phyloP scores from a whole-genome alignment of 805 yeast species.

The Brettanomyces custersianus region DNA sequence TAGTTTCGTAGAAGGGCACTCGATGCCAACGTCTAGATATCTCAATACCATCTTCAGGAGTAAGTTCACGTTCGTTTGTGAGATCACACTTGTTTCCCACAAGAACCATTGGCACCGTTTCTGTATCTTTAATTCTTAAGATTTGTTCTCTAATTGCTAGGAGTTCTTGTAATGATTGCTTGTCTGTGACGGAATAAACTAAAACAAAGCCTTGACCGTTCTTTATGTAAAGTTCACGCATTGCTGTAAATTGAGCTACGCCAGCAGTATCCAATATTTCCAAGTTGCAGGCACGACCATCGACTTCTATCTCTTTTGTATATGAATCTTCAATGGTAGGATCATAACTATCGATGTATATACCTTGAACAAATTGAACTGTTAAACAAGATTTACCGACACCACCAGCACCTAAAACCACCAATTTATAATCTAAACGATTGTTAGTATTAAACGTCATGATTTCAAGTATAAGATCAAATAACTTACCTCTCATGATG shows the following conservation, averaged over 20 bases:
- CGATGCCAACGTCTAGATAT: slow-evolving; percentile 82
- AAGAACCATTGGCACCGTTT: slow-evolving; percentile 77
- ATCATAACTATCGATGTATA: slow-evolving; percentile 84
- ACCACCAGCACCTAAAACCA: slow-evolving; percentile 94
- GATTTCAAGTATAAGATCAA: no score
- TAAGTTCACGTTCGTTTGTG: slow-evolving; percentile 60
- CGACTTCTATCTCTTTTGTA: slow-evolving; percentile 79
- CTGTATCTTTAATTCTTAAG: slow-evolving; percentile 67
- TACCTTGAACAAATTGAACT: slow-evolving; percentile 86
- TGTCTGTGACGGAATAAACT: slow-evolving; percentile 53
- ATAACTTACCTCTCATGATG: slow-evolving; percentile 2
- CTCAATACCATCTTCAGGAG: slow-evolving; percentile 74
- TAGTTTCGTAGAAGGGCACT: slow-evolving; percentile 87
- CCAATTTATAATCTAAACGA: slow-evolving; percentile 68
- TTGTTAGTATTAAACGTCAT: slow-evolving; percentile 5
- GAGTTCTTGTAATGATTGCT: slow-evolving; percentile 65
- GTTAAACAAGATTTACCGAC: slow-evolving; percentile 93
- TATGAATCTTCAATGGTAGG: slow-evolving; percentile 97
- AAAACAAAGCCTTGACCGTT: slow-evolving; percentile 70
- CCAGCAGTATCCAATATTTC: slow-evolving; percentile 68
- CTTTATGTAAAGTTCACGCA: slow-evolving; percentile 83
- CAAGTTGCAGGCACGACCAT: slow-evolving; percentile 77
- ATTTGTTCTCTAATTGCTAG: slow-evolving; percentile 78
- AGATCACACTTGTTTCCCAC: slow-evolving; percentile 90
- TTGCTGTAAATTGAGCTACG: slow-evolving; percentile 85